Base-by-base conservation (phyloP, 768 basidiomycete species). In the Termitomyces sp. region DNA sequence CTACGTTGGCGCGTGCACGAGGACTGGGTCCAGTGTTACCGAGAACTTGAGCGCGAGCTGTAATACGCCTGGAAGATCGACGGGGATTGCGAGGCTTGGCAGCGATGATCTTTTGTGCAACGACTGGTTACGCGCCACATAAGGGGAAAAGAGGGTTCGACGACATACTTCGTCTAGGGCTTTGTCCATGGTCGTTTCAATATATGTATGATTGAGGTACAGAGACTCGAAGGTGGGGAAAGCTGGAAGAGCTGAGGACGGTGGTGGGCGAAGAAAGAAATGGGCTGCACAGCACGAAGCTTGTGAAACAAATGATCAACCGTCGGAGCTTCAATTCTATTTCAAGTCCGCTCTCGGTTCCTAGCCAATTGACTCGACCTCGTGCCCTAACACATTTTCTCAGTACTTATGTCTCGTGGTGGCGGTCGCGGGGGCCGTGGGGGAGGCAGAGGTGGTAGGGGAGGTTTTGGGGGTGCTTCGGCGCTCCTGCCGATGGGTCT, bases 81-180 rank as follows among this genome's bases (percentile, higher is more conserved):
- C 81, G 77, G 48, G 73, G 70, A 63, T 71, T 76, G 65, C 77
- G 84, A 54, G 80, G 79, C 71, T 82, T 83, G 62, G 82, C 54
- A 56, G 84, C 71, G 66, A 91, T 89, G 65, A 90, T 87, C 89
- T 91, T 55, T 59, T 63, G 63, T 33, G 23, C 6, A 46, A 44
- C 62, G 58, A 68, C 57, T 60, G 55, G 47, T 60, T 52, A 58
- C 50, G 58, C 56, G 69, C 66, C 67, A 63, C 63, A 50, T 15
- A 52, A 43, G 15, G 40, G 50, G 55, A 58, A 66, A 57, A 26
- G 17, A 37, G 55, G 51, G 30, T 44, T 55, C 62, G 31, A 57
- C 47, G 33, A 75, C 81, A 21, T 56, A 93, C 90, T 57, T 91
- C 86, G 69, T 93, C 90, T 58, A 93, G 87, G 65, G 87, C 80